Evolutionary conservation across 2,329 filamentous ascomycete species (phyloP).

Genomic region (Sporothrix globosa): DNA sequence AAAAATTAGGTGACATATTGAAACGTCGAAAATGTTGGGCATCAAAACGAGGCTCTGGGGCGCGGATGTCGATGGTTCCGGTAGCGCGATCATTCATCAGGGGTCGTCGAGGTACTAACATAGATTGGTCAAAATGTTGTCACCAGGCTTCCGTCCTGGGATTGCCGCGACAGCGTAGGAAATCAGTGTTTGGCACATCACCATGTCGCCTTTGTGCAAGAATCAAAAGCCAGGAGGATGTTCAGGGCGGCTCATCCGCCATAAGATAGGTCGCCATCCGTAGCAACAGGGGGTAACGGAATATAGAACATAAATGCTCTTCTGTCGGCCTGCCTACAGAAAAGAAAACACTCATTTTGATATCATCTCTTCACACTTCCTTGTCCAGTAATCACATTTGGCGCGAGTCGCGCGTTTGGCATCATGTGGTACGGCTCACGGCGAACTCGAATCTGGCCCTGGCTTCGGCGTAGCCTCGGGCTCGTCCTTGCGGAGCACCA

Average conservation of each 20-base stretch:
- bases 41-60: neutral
- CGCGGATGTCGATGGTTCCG: conserved; percentile 9
- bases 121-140: neutral
- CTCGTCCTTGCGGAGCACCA: neutral
- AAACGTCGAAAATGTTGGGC: neutral
- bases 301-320: neutral
- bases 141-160: neutral
- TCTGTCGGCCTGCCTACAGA: neutral
- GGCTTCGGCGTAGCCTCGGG: neutral
- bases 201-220: neutral
- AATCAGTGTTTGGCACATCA: neutral
- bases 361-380: neutral
- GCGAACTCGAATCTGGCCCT: neutral
- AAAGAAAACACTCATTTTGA: conserved; percentile 13
- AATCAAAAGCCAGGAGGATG: neutral
- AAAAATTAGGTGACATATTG: neutral
- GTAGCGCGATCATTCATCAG: neutral
- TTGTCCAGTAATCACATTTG: neutral
- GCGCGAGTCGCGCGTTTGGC: neutral
- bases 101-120: neutral
- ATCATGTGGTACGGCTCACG: too few species aligned
- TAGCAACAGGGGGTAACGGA: neutral
- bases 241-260: neutral
- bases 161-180: neutral
- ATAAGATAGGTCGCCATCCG: neutral